Conservation (phyloP, 176 grass and related monocot genomes). For the Avena eriantha region DNA sequence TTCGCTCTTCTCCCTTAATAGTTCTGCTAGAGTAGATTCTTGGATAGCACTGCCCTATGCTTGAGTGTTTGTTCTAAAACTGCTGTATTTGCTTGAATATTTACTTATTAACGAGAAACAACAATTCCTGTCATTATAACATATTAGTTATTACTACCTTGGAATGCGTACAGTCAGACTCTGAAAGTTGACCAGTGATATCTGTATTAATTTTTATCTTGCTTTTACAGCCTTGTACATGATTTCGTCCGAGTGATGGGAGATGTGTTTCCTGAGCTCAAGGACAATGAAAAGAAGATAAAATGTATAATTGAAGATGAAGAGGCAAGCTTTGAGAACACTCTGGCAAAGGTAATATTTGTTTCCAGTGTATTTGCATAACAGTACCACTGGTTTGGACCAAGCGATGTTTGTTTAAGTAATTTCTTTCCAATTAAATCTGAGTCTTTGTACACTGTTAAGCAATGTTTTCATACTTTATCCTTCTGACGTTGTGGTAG, state of each 20-base stretch:
- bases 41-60: background rate
- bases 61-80: background rate
- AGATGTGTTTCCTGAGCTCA: constrained; percentile 94
- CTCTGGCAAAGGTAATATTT: constrained; percentile 82
- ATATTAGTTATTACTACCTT: background rate
- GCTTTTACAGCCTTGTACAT: constrained; percentile 75
- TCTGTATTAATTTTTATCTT: constrained; percentile 1
- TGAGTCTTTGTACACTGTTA: background rate
- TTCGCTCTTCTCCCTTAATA: background rate
- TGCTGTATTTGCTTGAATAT: constrained; percentile 13
- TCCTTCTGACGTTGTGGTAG: background rate
- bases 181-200: background rate
- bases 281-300: constrained; percentile 71
- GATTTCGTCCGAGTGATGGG: constrained; percentile 83
- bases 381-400: background rate
- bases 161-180: background rate
- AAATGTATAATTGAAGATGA: constrained; percentile 87
- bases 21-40: background rate
- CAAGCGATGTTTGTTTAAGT: background rate
- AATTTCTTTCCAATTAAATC: background rate
- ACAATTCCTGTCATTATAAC: background rate
- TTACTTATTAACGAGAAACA: background rate
- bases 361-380: background rate
- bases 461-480: constrained; percentile 2
- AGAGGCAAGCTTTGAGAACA: constrained; percentile 98